These are phyloP conservation scores for Pseudevernia furfuracea DNA, from an alignment of 495 filamentous ascomycete genomes.

Conservation along the genomic window DNA sequence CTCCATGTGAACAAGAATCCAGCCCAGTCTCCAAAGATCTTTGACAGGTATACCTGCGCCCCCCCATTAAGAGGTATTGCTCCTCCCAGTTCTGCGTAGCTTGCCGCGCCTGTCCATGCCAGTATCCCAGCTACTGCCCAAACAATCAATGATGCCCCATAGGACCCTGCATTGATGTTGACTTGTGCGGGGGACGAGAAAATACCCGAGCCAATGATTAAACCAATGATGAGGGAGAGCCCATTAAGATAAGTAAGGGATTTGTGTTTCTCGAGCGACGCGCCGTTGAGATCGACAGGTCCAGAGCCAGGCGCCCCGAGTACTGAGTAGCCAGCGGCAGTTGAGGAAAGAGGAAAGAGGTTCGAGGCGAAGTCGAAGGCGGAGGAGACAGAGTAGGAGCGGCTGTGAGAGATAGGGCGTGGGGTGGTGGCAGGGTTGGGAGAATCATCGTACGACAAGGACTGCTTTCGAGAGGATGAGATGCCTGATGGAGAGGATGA, in stretches of 20 bases:
- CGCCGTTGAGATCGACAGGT: constrained; percentile 41
- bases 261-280: constrained; percentile 85
- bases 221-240: constrained; percentile 75
- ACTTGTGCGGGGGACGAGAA: constrained; percentile 94
- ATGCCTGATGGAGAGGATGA: constrained; percentile 76
- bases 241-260: constrained; percentile 92
- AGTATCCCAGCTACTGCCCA: constrained; percentile 86
- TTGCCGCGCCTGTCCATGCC: constrained; percentile 93
- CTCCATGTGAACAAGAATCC: constrained; percentile 96
- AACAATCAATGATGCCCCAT: constrained; percentile 80
- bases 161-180: constrained; percentile 85
- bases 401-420: constrained; percentile 44
- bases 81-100: constrained; percentile 91
- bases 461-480: constrained; percentile 84
- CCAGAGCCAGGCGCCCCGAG: constrained; percentile 60
- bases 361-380: constrained; percentile 90
- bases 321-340: constrained; percentile 72
- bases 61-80: constrained; percentile 95
- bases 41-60: constrained; percentile 82
- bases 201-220: constrained; percentile 97
- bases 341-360: constrained; percentile 86
- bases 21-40: constrained; percentile 88
- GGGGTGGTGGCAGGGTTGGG: constrained; percentile 46
- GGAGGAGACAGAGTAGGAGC: constrained; percentile 82
- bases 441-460: constrained; percentile 78